phyloP scores from a whole-genome alignment of 495 filamentous ascomycete genomes.

The Podospora appendiculata region DNA sequence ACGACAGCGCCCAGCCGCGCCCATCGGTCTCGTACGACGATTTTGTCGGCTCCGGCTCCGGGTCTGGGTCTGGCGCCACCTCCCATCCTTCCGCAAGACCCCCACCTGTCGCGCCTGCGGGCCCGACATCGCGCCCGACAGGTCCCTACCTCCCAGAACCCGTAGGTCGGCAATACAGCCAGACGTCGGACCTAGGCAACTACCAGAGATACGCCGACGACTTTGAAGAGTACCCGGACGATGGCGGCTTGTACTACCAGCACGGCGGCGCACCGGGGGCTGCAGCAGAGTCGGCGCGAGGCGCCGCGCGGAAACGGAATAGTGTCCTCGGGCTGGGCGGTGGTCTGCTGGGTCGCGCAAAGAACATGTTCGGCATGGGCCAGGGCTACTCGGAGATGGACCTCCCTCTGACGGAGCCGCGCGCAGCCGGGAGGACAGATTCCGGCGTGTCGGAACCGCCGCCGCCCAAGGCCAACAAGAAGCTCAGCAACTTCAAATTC shows the following conservation, averaged over 20 bases:
- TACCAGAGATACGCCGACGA: constrained; percentile 87
- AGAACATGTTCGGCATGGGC: constrained; percentile 85
- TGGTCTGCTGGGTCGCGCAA: constrained; percentile 76
- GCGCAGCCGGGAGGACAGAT: constrained; percentile 25
- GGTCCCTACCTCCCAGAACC: constrained; percentile 46
- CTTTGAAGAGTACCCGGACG: constrained; percentile 67
- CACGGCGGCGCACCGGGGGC: constrained; percentile 49
- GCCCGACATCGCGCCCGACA: constrained; percentile 39
- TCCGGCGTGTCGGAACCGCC: constrained; percentile 23
- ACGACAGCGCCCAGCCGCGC: constrained; percentile 56
- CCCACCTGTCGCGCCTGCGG: constrained; percentile 18
- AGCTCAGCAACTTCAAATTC: constrained; percentile 77
- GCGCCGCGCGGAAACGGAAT: constrained; percentile 63
- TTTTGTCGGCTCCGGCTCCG: constrained; percentile 61
- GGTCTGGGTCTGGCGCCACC: too few relatives aligned
- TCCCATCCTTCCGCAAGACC: constrained; percentile 37
- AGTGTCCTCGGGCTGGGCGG: constrained; percentile 82
- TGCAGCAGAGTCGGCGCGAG: constrained; percentile 28
- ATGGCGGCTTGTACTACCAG: constrained; percentile 61
- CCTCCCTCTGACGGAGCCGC: constrained; percentile 79
- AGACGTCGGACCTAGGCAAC: constrained; percentile 75
- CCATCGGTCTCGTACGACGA: constrained; percentile 91
- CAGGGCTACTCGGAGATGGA: constrained; percentile 98
- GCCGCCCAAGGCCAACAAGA: constrained; percentile 43
- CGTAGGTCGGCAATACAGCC: constrained; percentile 57